These are phyloP conservation scores for Ascomycota sp. DNA, from an alignment of 2,329 filamentous ascomycete genomes.

Conservation along the genomic window DNA sequence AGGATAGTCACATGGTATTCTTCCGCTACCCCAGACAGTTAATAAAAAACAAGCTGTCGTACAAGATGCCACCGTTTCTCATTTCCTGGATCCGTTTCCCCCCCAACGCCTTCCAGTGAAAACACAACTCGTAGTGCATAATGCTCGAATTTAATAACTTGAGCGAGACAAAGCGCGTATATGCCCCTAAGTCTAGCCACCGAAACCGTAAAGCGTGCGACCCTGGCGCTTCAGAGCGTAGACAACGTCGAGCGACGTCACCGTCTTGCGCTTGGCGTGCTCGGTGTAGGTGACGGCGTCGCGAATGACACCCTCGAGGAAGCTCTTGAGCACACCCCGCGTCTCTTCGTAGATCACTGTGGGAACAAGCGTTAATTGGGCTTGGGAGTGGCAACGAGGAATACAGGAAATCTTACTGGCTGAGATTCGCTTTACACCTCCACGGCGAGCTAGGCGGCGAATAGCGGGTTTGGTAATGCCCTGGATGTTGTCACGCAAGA, in stretches of 20 bases:
- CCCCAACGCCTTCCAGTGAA: too few species aligned
- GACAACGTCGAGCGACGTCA: constrained; percentile 49
- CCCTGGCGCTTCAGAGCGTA: constrained; percentile 50
- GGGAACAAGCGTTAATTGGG: constrained; percentile 2
- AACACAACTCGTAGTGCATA: too few species aligned
- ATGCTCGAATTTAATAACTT: too few species aligned
- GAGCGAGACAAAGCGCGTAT: too few species aligned
- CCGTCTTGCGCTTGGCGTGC: constrained; percentile 66
- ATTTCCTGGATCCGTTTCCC: too few species aligned
- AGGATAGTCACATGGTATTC: too few species aligned
- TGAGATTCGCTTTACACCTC: constrained; percentile 99
- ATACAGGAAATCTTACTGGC: too few species aligned
- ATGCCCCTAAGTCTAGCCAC: too few species aligned
- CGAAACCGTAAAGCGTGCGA: constrained; percentile 73
- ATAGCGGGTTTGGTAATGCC: constrained; percentile 98
- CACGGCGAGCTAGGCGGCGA: constrained; percentile 94
- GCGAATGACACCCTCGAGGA: constrained; percentile 58
- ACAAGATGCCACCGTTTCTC: too few species aligned
- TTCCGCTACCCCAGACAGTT: too few species aligned
- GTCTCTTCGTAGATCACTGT: constrained; percentile 61
- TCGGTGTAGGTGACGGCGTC: constrained; percentile 62
- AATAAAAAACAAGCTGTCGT: too few species aligned
- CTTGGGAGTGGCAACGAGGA: constrained; percentile 6
- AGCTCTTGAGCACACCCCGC: constrained; percentile 57
- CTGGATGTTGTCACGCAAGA: constrained; percentile 98